Evolutionary conservation across 441 rosid species (phyloP).

Genomic region (Gossypium davidsonii): DNA sequence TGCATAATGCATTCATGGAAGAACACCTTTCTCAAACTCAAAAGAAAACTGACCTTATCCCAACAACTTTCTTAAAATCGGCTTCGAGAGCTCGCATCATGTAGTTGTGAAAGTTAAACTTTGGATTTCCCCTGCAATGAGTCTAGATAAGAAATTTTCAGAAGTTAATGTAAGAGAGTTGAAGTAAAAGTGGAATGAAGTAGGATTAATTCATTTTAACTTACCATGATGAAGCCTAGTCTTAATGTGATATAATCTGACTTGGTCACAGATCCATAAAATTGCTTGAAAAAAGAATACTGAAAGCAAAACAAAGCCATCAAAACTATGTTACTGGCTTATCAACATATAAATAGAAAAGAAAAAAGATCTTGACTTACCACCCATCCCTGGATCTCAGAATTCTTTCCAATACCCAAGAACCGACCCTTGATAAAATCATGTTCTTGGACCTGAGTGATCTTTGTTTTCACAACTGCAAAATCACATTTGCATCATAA

Average conservation of each 20-base stretch:
- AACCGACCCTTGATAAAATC: slow-evolving; percentile 66
- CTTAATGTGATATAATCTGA: slow-evolving; percentile 77
- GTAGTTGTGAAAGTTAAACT: slow-evolving; percentile 77
- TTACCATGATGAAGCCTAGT: slow-evolving; percentile 74
- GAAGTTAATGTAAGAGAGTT: not conserved
- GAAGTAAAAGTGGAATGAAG: not conserved
- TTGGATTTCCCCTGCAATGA: slow-evolving; percentile 70
- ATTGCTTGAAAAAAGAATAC: slow-evolving; percentile 86
- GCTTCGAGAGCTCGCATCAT: slow-evolving; percentile 89
- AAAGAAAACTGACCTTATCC: slow-evolving; percentile 51
- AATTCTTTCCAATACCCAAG: slow-evolving; percentile 56
- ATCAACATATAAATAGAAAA: too few relatives aligned
- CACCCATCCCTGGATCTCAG: slow-evolving; percentile 57
- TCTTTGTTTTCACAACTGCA: slow-evolving; percentile 37
- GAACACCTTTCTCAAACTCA: not conserved
- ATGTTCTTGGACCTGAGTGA: slow-evolving; percentile 56
- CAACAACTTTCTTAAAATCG: slow-evolving; percentile 88
- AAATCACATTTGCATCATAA: not conserved
- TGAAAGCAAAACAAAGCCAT: slow-evolving; percentile 19
- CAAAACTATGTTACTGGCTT: not conserved
- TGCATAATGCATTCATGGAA: not conserved
- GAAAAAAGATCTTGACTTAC: slow-evolving; percentile 33
- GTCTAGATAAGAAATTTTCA: slow-evolving; percentile 33
- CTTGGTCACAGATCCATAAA: slow-evolving; percentile 65
- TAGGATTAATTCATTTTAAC: not conserved